Evolutionary conservation across 805 yeast genomes (phyloP), one percentile per base, ranked within the genome.

Genomic region (Isabelozyma gotoi): DNA sequence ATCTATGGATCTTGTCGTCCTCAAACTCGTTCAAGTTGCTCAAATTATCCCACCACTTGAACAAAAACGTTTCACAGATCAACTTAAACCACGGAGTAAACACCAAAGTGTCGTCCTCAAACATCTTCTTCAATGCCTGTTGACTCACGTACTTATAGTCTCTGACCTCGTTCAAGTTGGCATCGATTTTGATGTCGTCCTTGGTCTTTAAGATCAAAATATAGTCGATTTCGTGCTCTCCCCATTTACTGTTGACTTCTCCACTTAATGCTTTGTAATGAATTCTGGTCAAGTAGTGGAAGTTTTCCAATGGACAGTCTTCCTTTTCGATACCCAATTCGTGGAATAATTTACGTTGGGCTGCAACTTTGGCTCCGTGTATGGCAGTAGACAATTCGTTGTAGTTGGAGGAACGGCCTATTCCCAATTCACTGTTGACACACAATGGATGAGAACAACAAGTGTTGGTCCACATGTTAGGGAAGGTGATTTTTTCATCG

Each of bases 11-110:
- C 32, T 53, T 57, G n/a, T 68, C 64, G 49, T 71, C 77, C 45
- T 66, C 64, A 52, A 77, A 81, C 36, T 68, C 60, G 5, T 76
- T 75, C 49, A 88, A 71, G 48, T 76, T 69, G 59, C 80, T 82
- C 49, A 91, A 71, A 46, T 80, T 74, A 19, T 76, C 80, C 99
- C 99, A 94, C 99, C 99, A 94, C 49, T 86, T 74, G 71, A 87
- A 94, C 59, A 94, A 73, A 59, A 88, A 88, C 37, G 87, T 81
- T 61, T 94, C 91, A 64, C 99, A 94, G 53, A 94, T 94, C 51
- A 94, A 78, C 67, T 88, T 89, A 74, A 94, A 94, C 99, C 99
- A 94, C 4, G 99, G 99, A 4, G 99, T 94, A 68, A 94, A 94
- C 8, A 80, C 73, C 48, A 86, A 74, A n/a, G 57, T 44, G 15